Percentiles rank a stretch among this genome's conserved stretches.
phyloP scores from a whole-genome alignment of 306 rosid genomes.

The Quercus berberidifolia region DNA sequence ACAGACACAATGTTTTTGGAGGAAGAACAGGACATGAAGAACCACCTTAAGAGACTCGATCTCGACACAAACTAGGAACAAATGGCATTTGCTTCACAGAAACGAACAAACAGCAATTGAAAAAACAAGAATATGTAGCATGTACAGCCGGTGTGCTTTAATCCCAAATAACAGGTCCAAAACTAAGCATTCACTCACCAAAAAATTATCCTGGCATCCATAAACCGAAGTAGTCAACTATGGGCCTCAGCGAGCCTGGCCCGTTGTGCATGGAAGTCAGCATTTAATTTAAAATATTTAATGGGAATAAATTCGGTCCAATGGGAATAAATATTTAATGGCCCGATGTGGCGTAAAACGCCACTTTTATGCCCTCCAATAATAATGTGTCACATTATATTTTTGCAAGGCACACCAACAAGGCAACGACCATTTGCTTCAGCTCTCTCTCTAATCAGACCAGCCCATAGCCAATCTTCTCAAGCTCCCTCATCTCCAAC shows the following conservation, averaged over 20 bases:
- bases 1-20: slow-evolving; percentile 10
- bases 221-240: too few species aligned
- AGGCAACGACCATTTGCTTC: too few species aligned
- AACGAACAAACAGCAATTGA: slow-evolving; percentile 31
- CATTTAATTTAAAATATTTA: too few species aligned
- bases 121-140: slow-evolving; percentile 11
- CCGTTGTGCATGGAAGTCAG: neutral
- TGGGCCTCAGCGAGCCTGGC: neutral
- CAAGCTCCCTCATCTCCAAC: too few species aligned
- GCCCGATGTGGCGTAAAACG: too few species aligned
- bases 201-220: neutral
- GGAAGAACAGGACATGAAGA: slow-evolving; percentile 35
- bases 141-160: slow-evolving; percentile 33
- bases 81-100: slow-evolving; percentile 42
- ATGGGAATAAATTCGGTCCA: too few species aligned
- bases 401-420: too few species aligned
- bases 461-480: too few species aligned
- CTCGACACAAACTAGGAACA: slow-evolving; percentile 65
- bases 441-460: too few species aligned
- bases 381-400: too few species aligned
- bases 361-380: too few species aligned
- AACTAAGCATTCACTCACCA: neutral
- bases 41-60: neutral
- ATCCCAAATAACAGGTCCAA: slow-evolving; percentile 14
- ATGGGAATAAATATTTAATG: too few species aligned